These are phyloP conservation scores for Floccularia luteovirens DNA, from an alignment of 768 basidiomycete genomes.

Conservation along the genomic window DNA sequence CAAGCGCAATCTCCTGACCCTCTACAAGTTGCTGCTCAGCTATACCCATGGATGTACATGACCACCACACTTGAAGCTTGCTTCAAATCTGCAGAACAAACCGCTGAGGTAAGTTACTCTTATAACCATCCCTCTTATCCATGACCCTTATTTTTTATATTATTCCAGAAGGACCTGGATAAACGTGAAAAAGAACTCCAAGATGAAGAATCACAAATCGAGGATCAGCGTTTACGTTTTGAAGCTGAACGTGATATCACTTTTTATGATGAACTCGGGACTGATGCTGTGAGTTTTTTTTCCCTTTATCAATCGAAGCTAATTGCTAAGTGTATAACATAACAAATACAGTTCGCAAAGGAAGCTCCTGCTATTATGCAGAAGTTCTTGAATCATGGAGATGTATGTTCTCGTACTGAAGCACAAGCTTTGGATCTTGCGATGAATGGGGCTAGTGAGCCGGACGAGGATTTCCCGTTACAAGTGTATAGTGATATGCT, in stretches of 20 bases:
- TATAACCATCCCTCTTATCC: neutral
- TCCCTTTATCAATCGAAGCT: neutral
- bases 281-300: conserved; percentile 22
- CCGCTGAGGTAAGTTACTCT: conserved; percentile 21
- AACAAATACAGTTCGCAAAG: conserved; percentile 28
- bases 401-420: conserved; percentile 31
- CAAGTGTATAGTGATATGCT: conserved; percentile 34
- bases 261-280: conserved; percentile 37
- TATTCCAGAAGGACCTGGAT: conserved; percentile 27
- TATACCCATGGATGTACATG: conserved; percentile 58
- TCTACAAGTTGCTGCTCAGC: conserved; percentile 42
- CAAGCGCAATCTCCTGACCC: conserved; percentile 20
- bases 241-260: conserved; percentile 34
- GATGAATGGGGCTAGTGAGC: conserved; percentile 13
- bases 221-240: conserved; percentile 31
- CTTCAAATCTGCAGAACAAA: conserved; percentile 30
- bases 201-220: conserved; percentile 30
- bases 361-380: conserved; percentile 43
- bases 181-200: conserved; percentile 21
- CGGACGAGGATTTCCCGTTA: conserved; percentile 31
- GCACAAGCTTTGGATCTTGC: conserved; percentile 36
- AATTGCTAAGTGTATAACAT: too few species aligned
- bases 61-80: conserved; percentile 45
- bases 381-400: conserved; percentile 37
- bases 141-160: neutral